Conservation (phyloP, 345 rosid species). For the Geranium rotundifolium region DNA sequence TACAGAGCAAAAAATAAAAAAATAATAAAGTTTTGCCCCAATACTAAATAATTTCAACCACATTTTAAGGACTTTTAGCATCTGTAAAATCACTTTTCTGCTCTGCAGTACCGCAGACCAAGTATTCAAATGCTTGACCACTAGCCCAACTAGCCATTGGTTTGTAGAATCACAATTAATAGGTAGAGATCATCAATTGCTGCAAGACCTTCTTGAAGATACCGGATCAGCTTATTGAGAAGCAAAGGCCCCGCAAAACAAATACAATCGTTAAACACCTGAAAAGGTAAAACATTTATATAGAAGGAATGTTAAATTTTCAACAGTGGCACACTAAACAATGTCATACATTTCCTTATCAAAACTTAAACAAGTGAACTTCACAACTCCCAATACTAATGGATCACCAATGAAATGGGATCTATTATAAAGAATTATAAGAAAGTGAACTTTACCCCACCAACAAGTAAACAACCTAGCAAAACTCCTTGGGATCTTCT, state of each 20-base stretch:
- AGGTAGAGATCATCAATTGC: conserved; percentile 2
- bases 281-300: conserved; percentile 12
- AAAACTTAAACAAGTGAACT: no score
- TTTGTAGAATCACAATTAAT: background rate
- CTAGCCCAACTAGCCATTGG: no score
- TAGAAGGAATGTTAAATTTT: background rate
- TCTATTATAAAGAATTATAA: no score
- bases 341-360: background rate
- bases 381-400: no score
- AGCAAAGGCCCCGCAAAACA: conserved; percentile 81
- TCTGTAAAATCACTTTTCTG: background rate
- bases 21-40: background rate
- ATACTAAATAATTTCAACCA: background rate
- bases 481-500: no score
- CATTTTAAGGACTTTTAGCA: background rate
- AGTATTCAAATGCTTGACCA: no score
- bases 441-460: no score
- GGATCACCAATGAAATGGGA: no score
- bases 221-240: conserved; percentile 68
- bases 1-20: background rate
- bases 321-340: background rate
- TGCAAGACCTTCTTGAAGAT: conserved; percentile 64
- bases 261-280: conserved; percentile 73
- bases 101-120: no score
- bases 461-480: no score